Conservation (phyloP, 2,329 filamentous ascomycete genomes). For the Cadophora malorum region DNA sequence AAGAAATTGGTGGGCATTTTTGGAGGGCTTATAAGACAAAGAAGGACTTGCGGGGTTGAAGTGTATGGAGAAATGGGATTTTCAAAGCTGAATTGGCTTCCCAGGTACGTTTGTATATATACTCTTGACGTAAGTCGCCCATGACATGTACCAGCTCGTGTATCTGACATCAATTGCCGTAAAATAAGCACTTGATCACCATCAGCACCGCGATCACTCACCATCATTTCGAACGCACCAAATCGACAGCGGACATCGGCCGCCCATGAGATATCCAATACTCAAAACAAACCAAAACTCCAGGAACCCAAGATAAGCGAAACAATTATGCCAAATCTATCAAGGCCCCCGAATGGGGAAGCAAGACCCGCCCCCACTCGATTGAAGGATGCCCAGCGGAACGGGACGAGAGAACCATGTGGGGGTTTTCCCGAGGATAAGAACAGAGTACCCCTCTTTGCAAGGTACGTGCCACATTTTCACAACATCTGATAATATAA, state of each 20-base stretch:
- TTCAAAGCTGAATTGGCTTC: background rate
- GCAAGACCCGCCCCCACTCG: background rate
- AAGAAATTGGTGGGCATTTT: conserved; percentile 20
- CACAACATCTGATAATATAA: background rate
- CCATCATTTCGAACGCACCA: background rate
- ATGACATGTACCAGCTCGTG: background rate
- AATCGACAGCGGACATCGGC: background rate
- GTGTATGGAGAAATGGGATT: background rate
- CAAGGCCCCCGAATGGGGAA: background rate
- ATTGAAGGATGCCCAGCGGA: background rate
- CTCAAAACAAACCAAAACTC: background rate
- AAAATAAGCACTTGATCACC: conserved; percentile 14
- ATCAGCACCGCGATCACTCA: background rate
- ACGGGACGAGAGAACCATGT: background rate
- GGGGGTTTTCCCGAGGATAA: conserved; percentile 3
- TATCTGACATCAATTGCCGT: conserved; percentile 7
- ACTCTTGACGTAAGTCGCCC: no score
- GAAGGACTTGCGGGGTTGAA: background rate
- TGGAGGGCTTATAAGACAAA: background rate
- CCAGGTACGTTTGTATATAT: background rate
- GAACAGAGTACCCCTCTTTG: conserved; percentile 4
- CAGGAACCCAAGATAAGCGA: background rate
- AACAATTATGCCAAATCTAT: background rate
- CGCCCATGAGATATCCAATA: background rate
- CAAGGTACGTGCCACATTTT: background rate